Evolutionary conservation across 768 basidiomycete species (phyloP).

Genomic region (Gautieria morchelliformis): DNA sequence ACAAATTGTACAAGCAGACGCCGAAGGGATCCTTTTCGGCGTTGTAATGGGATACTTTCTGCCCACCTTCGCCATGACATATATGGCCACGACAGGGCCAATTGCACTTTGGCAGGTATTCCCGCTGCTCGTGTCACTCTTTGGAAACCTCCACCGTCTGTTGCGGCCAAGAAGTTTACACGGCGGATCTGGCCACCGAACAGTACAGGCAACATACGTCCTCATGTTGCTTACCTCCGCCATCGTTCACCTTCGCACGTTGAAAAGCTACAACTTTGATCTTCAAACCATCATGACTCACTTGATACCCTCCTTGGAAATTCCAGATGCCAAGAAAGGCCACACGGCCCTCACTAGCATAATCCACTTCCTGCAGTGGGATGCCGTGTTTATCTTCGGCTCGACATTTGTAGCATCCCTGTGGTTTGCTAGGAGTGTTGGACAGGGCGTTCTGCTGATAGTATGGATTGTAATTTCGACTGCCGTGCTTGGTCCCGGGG

Average conservation of each 20-base stretch:
- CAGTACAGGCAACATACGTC: background rate
- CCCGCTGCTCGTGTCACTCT: background rate
- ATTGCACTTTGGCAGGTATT: slow-evolving; percentile 8
- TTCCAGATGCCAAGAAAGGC: slow-evolving; percentile 1
- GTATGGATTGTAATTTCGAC: background rate
- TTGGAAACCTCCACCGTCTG: background rate
- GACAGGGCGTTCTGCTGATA: background rate
- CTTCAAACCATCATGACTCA: background rate
- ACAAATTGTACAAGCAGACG: background rate
- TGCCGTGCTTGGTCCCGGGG: background rate
- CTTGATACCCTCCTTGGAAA: background rate
- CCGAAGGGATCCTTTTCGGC: slow-evolving; percentile 2
- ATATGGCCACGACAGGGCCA: background rate
- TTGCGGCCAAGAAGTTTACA: background rate
- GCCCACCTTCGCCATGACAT: slow-evolving; percentile 2
- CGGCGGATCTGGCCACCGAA: background rate
- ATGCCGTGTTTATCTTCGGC: background rate
- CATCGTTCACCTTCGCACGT: background rate
- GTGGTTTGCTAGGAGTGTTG: background rate
- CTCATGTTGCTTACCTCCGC: background rate
- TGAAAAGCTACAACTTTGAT: background rate
- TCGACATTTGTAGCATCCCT: slow-evolving; percentile 1
- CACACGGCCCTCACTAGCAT: background rate
- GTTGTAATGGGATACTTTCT: slow-evolving; percentile 2
- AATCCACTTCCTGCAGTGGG: slow-evolving; percentile 6